Base-by-base conservation (phyloP, 148 eudicot genomes). In the Fagopyrum homotropicum region DNA sequence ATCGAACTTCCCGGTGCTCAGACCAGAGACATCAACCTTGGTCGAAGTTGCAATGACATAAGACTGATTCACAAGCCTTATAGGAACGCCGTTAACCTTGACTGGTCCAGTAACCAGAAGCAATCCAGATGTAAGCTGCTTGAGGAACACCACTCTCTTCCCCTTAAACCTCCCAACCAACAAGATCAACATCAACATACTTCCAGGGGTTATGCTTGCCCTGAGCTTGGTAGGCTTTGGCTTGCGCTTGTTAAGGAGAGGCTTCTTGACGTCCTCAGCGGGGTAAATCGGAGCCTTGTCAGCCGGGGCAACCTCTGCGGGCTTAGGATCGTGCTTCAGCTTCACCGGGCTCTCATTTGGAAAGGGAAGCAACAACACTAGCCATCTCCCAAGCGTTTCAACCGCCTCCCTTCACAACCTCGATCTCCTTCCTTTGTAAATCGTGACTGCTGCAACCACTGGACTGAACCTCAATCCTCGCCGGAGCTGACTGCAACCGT, bases 181-280 rank as follows among this genome's bases (percentile, higher is more conserved):
- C 7, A 87, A 48, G 8, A 87, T 87, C 86, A 87, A 81, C 56
- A n/a, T n/a, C n/a, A n/a, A n/a, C n/a, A n/a, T n/a, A 89, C 93
- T 89, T n/a, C 87, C 84, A 1, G 83, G 84, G 0, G 87, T 84
- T 19, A 84, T 80, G 45, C 81, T 82, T 7, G 87, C 82, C 98
- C 91, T 93, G 84, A 93, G 93, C 83, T 93, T 90, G 75, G 98
- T 82, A 16, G 93, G 98, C 43, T 85, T 85, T 3, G 84, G 82
- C 66, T 86, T 93, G 73, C 90, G 89, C 80, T 85, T 90, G 80
- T 93, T 93, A 43, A 85, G 50, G 19, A 93, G 79, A 1, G 98
- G 96, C 79, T 86, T 90, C 85, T 90, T 93, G 12, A 90, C 84
- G 72, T 90, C 98, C 35, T 93, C 90, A 61, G 98, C 96, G 43